Conservation (phyloP, 129 eudicot species). For the Escallonia rubra region DNA sequence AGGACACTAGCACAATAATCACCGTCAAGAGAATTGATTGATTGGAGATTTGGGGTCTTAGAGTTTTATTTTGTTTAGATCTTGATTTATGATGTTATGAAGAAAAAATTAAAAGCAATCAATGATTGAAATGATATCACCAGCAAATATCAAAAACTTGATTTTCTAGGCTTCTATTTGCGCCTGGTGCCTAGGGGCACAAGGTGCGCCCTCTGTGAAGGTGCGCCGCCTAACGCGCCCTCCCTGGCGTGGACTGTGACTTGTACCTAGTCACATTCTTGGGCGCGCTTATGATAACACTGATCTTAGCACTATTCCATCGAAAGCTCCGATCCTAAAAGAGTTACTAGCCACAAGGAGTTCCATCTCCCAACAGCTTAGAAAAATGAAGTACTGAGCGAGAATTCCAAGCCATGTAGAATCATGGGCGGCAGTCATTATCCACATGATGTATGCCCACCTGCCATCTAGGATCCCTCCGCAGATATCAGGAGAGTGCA, state of each 20-base stretch:
- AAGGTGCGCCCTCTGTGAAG: neutral
- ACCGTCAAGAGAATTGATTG: too few relatives aligned
- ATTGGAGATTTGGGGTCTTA: too few relatives aligned
- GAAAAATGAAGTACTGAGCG: neutral
- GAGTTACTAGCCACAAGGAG: neutral
- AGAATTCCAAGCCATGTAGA: neutral
- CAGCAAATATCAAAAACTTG: neutral
- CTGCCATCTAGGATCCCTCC: neutral
- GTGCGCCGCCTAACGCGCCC: neutral
- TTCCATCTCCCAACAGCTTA: neutral
- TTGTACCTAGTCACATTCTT: too few relatives aligned
- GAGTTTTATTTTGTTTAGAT: too few relatives aligned
- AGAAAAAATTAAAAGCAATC: too few relatives aligned
- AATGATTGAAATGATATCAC: neutral
- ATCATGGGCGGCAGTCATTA: neutral
- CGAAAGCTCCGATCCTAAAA: neutral
- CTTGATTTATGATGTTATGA: too few relatives aligned
- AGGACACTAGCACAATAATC: too few relatives aligned
- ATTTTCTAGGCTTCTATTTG: neutral
- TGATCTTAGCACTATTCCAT: neutral
- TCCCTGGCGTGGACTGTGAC: neutral
- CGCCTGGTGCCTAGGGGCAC: neutral
- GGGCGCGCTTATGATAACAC: too few relatives aligned
- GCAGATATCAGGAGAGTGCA: neutral
- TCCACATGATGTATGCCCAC: neutral